Evolutionary conservation across 208 protist genomes (phyloP).

Genomic region (Trypanosoma theileri): DNA sequence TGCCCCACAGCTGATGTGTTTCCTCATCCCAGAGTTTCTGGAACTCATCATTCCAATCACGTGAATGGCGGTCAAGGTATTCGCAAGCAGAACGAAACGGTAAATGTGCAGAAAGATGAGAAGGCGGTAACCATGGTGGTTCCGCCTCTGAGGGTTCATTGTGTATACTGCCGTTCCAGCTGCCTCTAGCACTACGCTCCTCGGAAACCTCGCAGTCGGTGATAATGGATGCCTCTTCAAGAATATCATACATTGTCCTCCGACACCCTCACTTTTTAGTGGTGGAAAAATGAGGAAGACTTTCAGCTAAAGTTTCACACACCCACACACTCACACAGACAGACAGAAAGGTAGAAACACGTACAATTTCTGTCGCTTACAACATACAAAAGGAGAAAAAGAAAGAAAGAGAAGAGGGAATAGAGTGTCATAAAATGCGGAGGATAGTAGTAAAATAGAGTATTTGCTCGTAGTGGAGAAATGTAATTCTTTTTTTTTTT

Average conservation of each 20-base stretch:
- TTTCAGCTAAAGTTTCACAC: no score
- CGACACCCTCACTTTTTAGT: not conserved
- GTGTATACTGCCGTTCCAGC: not conserved
- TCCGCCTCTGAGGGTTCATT: not conserved
- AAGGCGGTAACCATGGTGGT: constrained; percentile 6
- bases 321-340: not conserved
- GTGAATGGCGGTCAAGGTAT: constrained; percentile 29
- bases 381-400: no score
- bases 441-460: no score
- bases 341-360: no score
- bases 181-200: not conserved
- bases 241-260: not conserved
- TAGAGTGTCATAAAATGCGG: no score
- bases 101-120: constrained; percentile 35
- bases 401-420: no score
- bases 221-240: not conserved
- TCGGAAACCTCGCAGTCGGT: not conserved
- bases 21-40: constrained; percentile 41
- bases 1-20: constrained; percentile 18
- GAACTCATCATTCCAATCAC: constrained; percentile 69
- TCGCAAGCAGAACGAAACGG: constrained; percentile 32
- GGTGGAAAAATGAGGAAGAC: not conserved
- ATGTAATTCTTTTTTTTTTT: no score
- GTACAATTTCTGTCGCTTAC: no score
- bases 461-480: no score